Conservation (phyloP, 1,139 yeast genomes). For the Magnusiomyces suaveolens region DNA sequence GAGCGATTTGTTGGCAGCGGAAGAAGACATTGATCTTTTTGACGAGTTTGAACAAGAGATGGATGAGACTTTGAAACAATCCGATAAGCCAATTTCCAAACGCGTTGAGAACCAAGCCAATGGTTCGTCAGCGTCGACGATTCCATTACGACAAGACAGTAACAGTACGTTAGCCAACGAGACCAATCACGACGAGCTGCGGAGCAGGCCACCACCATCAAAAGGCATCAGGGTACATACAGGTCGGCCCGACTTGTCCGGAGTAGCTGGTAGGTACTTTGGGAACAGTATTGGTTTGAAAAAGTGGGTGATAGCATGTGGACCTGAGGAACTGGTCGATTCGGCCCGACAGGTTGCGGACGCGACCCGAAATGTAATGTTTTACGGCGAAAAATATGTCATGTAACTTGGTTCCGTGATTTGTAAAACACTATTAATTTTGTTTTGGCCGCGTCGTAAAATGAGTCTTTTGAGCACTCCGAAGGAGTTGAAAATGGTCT, state of each 20-base stretch:
- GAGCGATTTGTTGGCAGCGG: constrained; percentile 19
- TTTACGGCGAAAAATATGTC: constrained; percentile 36
- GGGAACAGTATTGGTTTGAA: constrained; percentile 27
- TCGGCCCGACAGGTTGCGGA: constrained; percentile 42
- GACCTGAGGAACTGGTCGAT: constrained; percentile 46
- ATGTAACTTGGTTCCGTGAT: constrained; percentile 13
- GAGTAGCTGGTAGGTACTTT: constrained; percentile 17
- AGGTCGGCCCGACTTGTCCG: constrained; percentile 27
- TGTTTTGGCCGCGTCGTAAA: background rate
- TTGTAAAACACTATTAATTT: too few species aligned
- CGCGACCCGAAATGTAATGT: constrained; percentile 30
- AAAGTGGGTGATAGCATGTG: constrained; percentile 62
- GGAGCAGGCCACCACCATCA: background rate
- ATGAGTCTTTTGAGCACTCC: too few species aligned
- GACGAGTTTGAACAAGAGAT: constrained; percentile 18
- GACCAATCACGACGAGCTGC: background rate
- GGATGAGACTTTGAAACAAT: constrained; percentile 13
- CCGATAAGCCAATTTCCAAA: background rate
- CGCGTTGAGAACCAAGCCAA: background rate
- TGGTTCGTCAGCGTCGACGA: background rate
- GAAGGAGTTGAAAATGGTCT: too few species aligned
- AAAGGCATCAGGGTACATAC: constrained; percentile 17
- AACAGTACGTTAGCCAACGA: background rate
- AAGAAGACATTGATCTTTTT: constrained; percentile 9
- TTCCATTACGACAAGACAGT: background rate